Evolutionary conservation across 2,329 filamentous ascomycete species (phyloP), one percentile per base, ranked within the genome.

Genomic region (Colletotrichum acutatum): DNA sequence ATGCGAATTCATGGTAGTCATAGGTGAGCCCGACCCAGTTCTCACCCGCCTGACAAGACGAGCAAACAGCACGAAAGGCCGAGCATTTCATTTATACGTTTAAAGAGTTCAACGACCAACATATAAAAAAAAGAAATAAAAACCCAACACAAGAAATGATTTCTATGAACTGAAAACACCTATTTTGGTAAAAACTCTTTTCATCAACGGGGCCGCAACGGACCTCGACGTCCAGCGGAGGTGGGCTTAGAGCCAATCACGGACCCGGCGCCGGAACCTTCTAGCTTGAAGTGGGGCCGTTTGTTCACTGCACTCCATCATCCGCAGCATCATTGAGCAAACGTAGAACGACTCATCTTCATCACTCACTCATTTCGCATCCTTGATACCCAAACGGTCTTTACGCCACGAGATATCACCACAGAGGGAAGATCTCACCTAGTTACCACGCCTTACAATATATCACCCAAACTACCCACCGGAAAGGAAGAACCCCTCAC

Each of bases 171-270:
- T 9, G 1, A 49, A 22, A 9, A 9, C 42, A n/a, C 8, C 7
- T 9, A 49, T 22, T 22, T 22, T 49, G 19, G 16, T 49, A 19
- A 42, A n/a, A 22, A 5, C 7, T 5, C 22, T n/a, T 11, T 9
- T 9, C 42, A 4, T 22, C 19, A n/a, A 49, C 4, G 19, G 42
- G 7, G 42, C 42, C 8, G 42, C 42, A 22, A 19, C 42, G 19
- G 42, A 49, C 19, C 42, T 49, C 42, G 42, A 49, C 42, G 42
- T 49, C 42, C 16, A 19, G 19, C 12, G 32, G 19, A 24, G 59
- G 53, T 30, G 14, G 46, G 14, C 11, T 9, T 19, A 19, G 37
- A 28, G 24, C 69, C 66, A 72, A 69, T 72, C 65, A 69, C 52
- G 56, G 24, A 11, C 24, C 22, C 52, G 28, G 6, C 30, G 34